Evolutionary conservation across 345 rosid species (phyloP), one percentile per base, ranked within the genome.

Genomic region (Populus alba): DNA sequence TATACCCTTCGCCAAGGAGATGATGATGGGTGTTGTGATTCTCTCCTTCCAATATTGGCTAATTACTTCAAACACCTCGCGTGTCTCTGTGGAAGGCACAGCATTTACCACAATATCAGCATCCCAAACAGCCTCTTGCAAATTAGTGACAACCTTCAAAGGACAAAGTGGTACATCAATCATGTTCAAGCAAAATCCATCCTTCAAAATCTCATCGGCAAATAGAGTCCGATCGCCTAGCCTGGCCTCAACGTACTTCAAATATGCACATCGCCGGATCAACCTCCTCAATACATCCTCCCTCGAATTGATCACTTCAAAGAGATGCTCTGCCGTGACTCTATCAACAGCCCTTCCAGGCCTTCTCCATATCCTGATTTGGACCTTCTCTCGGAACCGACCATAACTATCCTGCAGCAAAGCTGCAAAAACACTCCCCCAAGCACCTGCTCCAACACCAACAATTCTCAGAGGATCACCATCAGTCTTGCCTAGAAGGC

Each of bases 101-200:
- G 97, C 99, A 84, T 96, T 96, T 55, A 96, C 90, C 57, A 96
- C 94, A 38, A 96, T 86, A 84, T 96, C 99, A 11, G 99, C 98
- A 86, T 96, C 99, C 98, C 99, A 96, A 49, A 94, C 95, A 75
- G 97, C 99, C 85, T 96, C 99, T 79, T 92, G 99, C 81, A 96
- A 83, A 83, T 94, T 96, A 7, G 95, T 94, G 77, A 96, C 99
- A 79, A 94, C 98, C 77, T 96, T 96, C 71, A 96, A 80, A 18
- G 98, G 99, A 43, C 97, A 91, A 75, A 96, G 87, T 2, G 98
- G 98, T 5, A 97, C 94, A 37, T 94, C 99, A 3, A 94, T 90
- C 98, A 96, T 96, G 85, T 96, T 94, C 84, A 90, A 83, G 91
- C 99, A 94, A 71, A 96, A 96, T 12, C 99, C 99, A 41, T 96